phyloP scores from a whole-genome alignment of 208 protist genomes.

The Leishmania major region DNA sequence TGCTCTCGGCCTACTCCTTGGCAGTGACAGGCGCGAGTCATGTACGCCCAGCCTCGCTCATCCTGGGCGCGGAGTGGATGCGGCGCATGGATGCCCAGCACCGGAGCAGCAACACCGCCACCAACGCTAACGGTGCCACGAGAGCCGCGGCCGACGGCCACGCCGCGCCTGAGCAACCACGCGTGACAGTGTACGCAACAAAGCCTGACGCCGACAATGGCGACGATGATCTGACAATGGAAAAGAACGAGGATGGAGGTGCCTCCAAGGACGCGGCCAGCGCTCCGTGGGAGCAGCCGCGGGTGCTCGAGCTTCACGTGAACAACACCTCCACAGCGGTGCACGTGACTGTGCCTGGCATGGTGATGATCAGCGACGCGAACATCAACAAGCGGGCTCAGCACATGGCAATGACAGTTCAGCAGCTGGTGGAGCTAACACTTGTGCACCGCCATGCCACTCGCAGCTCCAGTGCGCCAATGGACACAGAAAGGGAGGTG shows the following conservation, averaged over 20 bases:
- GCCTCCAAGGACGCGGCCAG: neutral
- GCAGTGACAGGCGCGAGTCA: neutral
- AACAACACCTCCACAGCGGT: slow-evolving; percentile 4
- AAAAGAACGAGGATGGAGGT: neutral
- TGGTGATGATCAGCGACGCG: slow-evolving; percentile 1
- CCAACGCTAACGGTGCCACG: neutral
- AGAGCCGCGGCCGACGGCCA: neutral
- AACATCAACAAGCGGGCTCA: slow-evolving; percentile 14
- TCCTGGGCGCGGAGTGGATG: slow-evolving; percentile 28
- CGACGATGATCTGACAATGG: neutral
- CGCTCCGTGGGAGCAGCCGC: slow-evolving; percentile 19
- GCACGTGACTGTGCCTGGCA: slow-evolving; percentile 18
- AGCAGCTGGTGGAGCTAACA: slow-evolving; percentile 21
- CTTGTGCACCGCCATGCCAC: slow-evolving; percentile 18
- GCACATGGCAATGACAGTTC: slow-evolving; percentile 12
- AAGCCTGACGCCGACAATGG: neutral
- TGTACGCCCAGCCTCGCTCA: slow-evolving; percentile 9
- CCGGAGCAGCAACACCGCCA: neutral
- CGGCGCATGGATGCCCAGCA: slow-evolving; percentile 2
- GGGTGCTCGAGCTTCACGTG: neutral
- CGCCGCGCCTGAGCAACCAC: slow-evolving; percentile 1
- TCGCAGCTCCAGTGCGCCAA: neutral
- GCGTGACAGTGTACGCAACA: slow-evolving; percentile 11
- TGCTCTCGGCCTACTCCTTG: slow-evolving; percentile 18
- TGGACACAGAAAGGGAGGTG: neutral